Conservation (phyloP, 352 stramenopile genomes). For the Phytophthora quininea region DNA sequence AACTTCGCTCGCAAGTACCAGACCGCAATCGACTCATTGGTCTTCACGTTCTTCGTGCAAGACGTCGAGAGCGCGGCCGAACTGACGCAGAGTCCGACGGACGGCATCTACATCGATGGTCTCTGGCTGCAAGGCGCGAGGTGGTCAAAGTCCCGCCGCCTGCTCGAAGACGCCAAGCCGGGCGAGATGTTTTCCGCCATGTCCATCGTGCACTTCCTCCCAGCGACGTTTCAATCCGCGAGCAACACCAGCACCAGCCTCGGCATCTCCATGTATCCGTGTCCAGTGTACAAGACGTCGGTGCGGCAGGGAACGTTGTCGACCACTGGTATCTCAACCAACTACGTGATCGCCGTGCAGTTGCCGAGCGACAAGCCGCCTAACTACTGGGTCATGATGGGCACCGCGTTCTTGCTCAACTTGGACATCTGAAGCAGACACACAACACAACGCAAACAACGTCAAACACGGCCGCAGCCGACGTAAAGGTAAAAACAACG, state of each 20-base stretch:
- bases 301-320: slow-evolving; percentile 91
- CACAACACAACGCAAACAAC: neutral
- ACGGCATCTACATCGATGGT: slow-evolving; percentile 94
- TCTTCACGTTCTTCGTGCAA: slow-evolving; percentile 92
- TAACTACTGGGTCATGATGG: slow-evolving; percentile 93
- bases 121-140: slow-evolving; percentile 89
- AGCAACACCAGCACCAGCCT: slow-evolving; percentile 36
- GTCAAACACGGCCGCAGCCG: slow-evolving; percentile 19
- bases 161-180: slow-evolving; percentile 83
- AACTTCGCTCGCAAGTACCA: slow-evolving; percentile 96
- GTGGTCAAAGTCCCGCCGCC: slow-evolving; percentile 73
- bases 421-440: slow-evolving; percentile 67
- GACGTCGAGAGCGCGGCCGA: slow-evolving; percentile 62
- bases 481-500: slow-evolving; percentile 34
- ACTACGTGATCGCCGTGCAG: slow-evolving; percentile 94
- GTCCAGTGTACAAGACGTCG: slow-evolving; percentile 95
- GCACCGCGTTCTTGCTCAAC: slow-evolving; percentile 93
- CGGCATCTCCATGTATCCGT: slow-evolving; percentile 76
- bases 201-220: slow-evolving; percentile 91
- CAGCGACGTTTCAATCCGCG: slow-evolving; percentile 47
- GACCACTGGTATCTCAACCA: slow-evolving; percentile 94
- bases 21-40: slow-evolving; percentile 93
- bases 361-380: slow-evolving; percentile 83
- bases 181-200: slow-evolving; percentile 94
- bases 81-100: slow-evolving; percentile 67